phyloP scores from a whole-genome alignment of 1,284 basidiomycete species.

The Mycosarcoma mackinlayi region DNA sequence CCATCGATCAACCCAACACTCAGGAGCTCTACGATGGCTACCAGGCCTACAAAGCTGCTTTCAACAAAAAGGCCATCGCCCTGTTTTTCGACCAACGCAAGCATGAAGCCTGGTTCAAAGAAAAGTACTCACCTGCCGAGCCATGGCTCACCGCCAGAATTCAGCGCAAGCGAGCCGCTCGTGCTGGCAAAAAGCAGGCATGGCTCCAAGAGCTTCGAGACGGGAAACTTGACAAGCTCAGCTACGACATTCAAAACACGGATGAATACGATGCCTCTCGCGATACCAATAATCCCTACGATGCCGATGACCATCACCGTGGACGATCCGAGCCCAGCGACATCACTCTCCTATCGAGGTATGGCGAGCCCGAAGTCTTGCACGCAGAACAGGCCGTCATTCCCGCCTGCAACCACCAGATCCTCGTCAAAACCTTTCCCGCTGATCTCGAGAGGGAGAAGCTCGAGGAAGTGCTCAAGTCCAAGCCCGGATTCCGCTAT shows the following conservation, averaged over 20 bases:
- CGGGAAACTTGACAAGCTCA: conserved; percentile 58
- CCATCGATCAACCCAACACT: conserved; percentile 43
- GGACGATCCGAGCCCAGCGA: conserved; percentile 37
- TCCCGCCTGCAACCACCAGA: conserved; percentile 50
- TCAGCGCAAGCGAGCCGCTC: conserved; percentile 46
- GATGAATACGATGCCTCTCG: conserved; percentile 7
- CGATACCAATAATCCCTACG: conserved; percentile 8
- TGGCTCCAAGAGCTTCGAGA: conserved; percentile 58
- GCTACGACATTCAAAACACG: conserved; percentile 45
- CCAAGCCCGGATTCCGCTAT: conserved; percentile 58
- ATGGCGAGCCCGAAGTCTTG: conserved; percentile 39
- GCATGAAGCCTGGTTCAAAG: conserved; percentile 60
- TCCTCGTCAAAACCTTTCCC: conserved; percentile 58
- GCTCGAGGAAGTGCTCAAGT: conserved; percentile 53
- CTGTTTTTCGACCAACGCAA: conserved; percentile 57
- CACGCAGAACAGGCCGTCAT: conserved; percentile 49
- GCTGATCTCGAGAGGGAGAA: conserved; percentile 45
- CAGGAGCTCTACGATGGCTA: conserved; percentile 60
- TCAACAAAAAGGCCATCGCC: conserved; percentile 48
- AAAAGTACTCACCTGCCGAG: conserved; percentile 55
- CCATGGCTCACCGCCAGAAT: conserved; percentile 35
- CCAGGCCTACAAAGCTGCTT: conserved; percentile 55
- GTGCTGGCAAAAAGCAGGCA: conserved; percentile 49
- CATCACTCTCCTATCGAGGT: conserved; percentile 37
- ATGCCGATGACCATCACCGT: conserved; percentile 21